These are phyloP conservation scores for Pulveroboletus ridleyi DNA, from an alignment of 1,284 basidiomycete genomes.

Conservation along the genomic window DNA sequence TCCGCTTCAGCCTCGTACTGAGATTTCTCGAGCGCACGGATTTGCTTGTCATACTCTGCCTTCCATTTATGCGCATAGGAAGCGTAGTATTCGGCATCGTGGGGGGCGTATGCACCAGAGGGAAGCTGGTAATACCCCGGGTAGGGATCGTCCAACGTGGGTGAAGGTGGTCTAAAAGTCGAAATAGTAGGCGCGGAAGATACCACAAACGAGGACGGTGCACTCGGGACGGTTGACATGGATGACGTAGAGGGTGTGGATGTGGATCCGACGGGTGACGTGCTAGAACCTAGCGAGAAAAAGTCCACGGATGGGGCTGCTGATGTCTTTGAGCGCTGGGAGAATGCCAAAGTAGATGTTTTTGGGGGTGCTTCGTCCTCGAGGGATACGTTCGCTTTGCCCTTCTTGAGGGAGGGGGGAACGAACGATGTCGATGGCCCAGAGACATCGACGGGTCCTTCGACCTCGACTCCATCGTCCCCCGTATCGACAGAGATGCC, in stretches of 20 bases:
- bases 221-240: slow-evolving; percentile 8
- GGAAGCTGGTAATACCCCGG: slow-evolving; percentile 91
- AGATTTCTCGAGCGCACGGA: slow-evolving; percentile 70
- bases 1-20: slow-evolving; percentile 31
- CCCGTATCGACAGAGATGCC: slow-evolving; percentile 18
- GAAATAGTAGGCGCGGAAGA: slow-evolving; percentile 75
- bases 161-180: slow-evolving; percentile 79
- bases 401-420: slow-evolving; percentile 63
- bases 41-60: slow-evolving; percentile 69
- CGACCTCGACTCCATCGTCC: slow-evolving; percentile 20
- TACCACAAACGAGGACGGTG: slow-evolving; percentile 33
- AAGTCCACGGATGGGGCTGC: slow-evolving; percentile 63
- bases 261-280: slow-evolving; percentile 22
- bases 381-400: slow-evolving; percentile 64
- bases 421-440: slow-evolving; percentile 50
- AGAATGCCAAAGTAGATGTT: slow-evolving; percentile 25
- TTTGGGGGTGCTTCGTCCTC: slow-evolving; percentile 51
- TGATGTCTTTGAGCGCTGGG: slow-evolving; percentile 24
- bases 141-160: slow-evolving; percentile 78
- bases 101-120: slow-evolving; percentile 79
- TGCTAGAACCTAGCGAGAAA: slow-evolving; percentile 60
- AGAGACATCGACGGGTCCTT: slow-evolving; percentile 7
- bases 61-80: slow-evolving; percentile 78
- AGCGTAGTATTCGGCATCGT: slow-evolving; percentile 81
- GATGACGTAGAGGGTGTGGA: slow-evolving; percentile 18